phyloP scores from a whole-genome alignment of 257 asterid genomes.

The Petunia secreta region DNA sequence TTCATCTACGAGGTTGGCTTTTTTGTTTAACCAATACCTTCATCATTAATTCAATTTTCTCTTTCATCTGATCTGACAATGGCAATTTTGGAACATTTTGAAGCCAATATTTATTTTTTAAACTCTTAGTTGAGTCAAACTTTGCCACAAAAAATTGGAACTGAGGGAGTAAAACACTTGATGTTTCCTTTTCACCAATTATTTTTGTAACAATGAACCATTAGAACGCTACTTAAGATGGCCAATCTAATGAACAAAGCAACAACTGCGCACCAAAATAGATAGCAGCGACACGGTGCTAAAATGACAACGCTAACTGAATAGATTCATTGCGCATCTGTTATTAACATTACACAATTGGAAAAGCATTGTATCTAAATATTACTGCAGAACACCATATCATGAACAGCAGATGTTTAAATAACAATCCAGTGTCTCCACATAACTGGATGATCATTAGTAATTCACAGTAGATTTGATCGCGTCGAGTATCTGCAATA shows the following conservation, averaged over 20 bases:
- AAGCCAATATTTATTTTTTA: too few relatives aligned
- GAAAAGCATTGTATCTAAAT: neutral
- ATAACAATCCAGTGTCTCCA: neutral
- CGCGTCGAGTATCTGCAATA: slow-evolving; percentile 82
- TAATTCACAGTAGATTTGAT: slow-evolving; percentile 76
- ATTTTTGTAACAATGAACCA: neutral
- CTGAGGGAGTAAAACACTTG: neutral
- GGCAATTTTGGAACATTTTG: too few relatives aligned
- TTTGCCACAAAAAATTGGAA: too few relatives aligned
- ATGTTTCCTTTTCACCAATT: neutral
- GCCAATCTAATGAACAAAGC: neutral
- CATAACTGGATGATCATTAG: slow-evolving; percentile 34
- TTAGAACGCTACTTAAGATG: neutral
- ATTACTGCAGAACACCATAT: neutral
- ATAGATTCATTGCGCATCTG: neutral
- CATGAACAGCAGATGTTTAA: neutral
- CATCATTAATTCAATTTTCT: too few relatives aligned
- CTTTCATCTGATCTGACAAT: too few relatives aligned
- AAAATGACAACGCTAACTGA: neutral
- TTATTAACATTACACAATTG: neutral
- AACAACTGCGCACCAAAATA: neutral
- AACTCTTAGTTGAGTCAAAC: too few relatives aligned
- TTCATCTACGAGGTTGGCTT: too few relatives aligned
- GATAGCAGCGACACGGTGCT: neutral
- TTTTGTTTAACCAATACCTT: too few relatives aligned